phyloP scores from a whole-genome alignment of 441 rosid genomes.

The Gossypium gossypioides region DNA sequence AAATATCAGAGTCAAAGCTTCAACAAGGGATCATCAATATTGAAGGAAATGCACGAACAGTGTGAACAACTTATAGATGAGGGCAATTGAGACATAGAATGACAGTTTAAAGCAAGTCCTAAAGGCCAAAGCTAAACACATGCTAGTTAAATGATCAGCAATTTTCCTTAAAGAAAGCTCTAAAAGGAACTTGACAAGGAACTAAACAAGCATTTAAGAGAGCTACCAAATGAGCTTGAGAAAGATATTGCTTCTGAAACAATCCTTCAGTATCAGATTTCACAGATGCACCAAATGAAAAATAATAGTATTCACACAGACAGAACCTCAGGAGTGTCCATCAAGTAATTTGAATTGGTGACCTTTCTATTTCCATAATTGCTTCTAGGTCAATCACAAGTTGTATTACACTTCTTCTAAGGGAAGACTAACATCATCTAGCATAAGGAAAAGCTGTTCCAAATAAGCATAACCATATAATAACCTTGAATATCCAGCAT shows the following conservation, averaged over 20 bases:
- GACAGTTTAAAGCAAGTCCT: slow-evolving; percentile 2
- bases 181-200: background rate
- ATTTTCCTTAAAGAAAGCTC: background rate
- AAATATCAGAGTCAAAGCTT: background rate
- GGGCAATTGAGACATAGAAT: background rate
- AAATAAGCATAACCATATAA: too few species aligned
- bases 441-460: too few species aligned
- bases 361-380: background rate
- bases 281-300: background rate
- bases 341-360: background rate
- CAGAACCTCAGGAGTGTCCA: background rate
- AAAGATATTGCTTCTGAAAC: background rate
- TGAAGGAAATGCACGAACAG: background rate
- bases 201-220: background rate
- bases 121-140: background rate
- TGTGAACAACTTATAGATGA: background rate
- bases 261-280: background rate
- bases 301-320: background rate
- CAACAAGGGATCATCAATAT: background rate
- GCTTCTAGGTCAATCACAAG: background rate
- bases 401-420: background rate
- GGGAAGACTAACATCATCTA: too few species aligned
- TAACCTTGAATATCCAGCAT: too few species aligned
- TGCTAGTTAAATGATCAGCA: background rate
- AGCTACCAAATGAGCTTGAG: background rate